Evolutionary conservation across 768 basidiomycete species (phyloP).

Genomic region (Tylopilus cervinicoccineus): DNA sequence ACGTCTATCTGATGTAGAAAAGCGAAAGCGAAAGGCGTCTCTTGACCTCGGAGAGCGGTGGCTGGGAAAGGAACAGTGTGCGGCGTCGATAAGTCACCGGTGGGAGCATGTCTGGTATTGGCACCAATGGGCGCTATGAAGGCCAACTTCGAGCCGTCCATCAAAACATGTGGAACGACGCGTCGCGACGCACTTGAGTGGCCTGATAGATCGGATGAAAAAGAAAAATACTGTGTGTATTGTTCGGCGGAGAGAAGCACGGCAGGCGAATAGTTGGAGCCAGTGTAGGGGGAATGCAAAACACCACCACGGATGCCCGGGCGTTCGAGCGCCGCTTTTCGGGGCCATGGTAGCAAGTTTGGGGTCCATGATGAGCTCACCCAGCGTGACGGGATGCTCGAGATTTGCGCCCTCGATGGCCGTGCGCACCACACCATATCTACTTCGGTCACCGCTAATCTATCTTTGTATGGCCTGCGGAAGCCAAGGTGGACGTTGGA

Average conservation of each 20-base stretch:
- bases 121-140: constrained; percentile 15
- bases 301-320: neutral
- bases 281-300: neutral
- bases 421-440: neutral
- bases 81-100: constrained; percentile 3
- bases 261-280: neutral
- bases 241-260: constrained; percentile 4
- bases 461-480: constrained; percentile 10
- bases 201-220: constrained; percentile 2
- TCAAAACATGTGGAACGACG: constrained; percentile 16
- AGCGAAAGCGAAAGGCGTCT: neutral
- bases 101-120: constrained; percentile 1
- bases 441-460: constrained; percentile 7
- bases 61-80: constrained; percentile 1
- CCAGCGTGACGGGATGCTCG: neutral
- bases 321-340: constrained; percentile 3
- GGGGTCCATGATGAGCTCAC: neutral
- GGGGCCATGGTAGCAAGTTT: neutral
- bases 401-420: constrained; percentile 13
- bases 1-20: neutral
- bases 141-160: neutral
- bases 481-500: constrained; percentile 8
- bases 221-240: neutral
- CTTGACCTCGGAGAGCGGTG: neutral
- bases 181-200: constrained; percentile 22